A percentile compares a stretch with the other conserved stretches of the same genome.
These are phyloP conservation scores for Moniliophthora roreri DNA, from an alignment of 1,284 basidiomycete genomes.

Conservation along the genomic window DNA sequence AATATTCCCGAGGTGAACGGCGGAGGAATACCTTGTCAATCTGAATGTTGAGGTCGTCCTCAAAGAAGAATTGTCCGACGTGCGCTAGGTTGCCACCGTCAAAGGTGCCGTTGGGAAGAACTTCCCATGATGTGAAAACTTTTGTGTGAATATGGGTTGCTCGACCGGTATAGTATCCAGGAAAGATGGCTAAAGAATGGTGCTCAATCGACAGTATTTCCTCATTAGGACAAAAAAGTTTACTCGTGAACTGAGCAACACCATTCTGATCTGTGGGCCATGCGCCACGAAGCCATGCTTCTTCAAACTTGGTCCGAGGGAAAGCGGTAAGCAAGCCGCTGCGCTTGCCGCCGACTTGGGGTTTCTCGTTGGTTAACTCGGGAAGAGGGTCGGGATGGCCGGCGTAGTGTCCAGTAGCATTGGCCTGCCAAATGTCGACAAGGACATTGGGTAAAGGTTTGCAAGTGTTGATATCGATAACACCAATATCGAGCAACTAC, in stretches of 20 bases:
- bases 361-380: slow-evolving; percentile 39
- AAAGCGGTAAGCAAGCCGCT: slow-evolving; percentile 39
- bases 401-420: slow-evolving; percentile 54
- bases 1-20: background rate
- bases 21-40: slow-evolving; percentile 39
- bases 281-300: slow-evolving; percentile 64
- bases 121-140: slow-evolving; percentile 40
- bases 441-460: slow-evolving; percentile 65
- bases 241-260: slow-evolving; percentile 61
- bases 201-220: background rate
- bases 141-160: slow-evolving; percentile 55
- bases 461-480: slow-evolving; percentile 76
- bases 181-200: slow-evolving; percentile 52
- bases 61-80: slow-evolving; percentile 69
- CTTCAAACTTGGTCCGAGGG: slow-evolving; percentile 38
- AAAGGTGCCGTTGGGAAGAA: slow-evolving; percentile 40
- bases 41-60: slow-evolving; percentile 53
- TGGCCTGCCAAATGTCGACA: slow-evolving; percentile 72
- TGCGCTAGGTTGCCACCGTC: slow-evolving; percentile 41
- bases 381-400: slow-evolving; percentile 45
- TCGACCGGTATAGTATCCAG: slow-evolving; percentile 61
- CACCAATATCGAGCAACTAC: slow-evolving; percentile 62
- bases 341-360: slow-evolving; percentile 43
- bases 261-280: slow-evolving; percentile 68
- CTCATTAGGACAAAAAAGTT: slow-evolving; percentile 12